A percentile compares a stretch with the other conserved stretches of the same genome.
Evolutionary conservation across 257 asterid genomes (phyloP).

Genomic region (Primulina eburnea): DNA sequence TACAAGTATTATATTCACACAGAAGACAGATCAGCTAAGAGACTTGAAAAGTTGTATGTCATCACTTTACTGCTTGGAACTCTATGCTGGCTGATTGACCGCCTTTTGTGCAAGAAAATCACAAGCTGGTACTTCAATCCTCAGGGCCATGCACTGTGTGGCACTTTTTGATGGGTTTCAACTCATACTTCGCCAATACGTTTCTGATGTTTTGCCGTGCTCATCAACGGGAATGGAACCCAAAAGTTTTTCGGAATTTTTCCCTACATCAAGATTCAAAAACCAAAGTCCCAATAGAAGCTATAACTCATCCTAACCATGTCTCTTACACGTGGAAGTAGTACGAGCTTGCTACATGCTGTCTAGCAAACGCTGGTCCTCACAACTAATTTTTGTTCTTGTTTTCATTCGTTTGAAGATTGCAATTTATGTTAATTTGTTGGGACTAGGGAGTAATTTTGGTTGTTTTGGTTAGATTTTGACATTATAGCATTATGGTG

Average conservation of each 20-base stretch:
- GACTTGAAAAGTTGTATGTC: constrained; percentile 64
- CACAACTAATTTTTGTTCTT: constrained; percentile 27
- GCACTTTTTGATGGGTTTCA: constrained; percentile 88
- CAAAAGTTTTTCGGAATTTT: constrained; percentile 55
- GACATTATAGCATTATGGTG: constrained; percentile 44
- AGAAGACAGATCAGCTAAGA: constrained; percentile 68
- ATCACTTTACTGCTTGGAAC: constrained; percentile 53
- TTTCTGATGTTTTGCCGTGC: constrained; percentile 97
- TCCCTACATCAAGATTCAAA: constrained; percentile 78
- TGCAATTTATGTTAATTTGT: constrained; percentile 40
- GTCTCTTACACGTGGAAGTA: constrained; percentile 16
- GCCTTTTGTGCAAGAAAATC: constrained; percentile 53
- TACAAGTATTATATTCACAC: constrained; percentile 82
- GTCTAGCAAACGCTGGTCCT: constrained; percentile 32
- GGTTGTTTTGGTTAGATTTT: constrained; percentile 46
- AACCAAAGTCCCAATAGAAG: constrained; percentile 77
- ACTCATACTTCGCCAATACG: constrained; percentile 81
- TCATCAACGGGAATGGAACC: constrained; percentile 85
- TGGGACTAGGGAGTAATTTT: constrained; percentile 48
- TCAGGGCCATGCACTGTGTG: constrained; percentile 94
- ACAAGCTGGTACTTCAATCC: constrained; percentile 61
- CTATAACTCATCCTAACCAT: constrained; percentile 13
- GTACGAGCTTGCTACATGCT: constrained; percentile 22
- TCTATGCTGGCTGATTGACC: constrained; percentile 76
- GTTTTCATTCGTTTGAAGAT: constrained; percentile 33